A percentile compares a stretch with the other conserved stretches of the same genome.
phyloP scores from a whole-genome alignment of 2,329 filamentous ascomycete genomes.

The Ilyonectria sp. region DNA sequence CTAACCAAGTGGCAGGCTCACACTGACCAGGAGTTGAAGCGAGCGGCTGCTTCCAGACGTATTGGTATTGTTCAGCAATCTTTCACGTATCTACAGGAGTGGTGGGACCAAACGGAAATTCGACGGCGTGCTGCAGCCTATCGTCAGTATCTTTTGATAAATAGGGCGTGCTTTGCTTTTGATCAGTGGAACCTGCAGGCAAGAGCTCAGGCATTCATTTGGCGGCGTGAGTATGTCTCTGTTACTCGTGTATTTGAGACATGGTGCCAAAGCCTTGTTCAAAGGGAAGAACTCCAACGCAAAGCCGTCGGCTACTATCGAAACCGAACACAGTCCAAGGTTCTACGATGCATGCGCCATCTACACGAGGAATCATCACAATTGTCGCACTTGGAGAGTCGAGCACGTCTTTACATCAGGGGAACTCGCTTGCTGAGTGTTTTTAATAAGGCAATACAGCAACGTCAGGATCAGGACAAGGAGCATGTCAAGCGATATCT shows the following conservation, averaged over 20 bases:
- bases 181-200: conserved; percentile 53
- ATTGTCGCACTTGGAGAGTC: conserved; percentile 40
- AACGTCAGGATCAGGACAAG: conserved; percentile 48
- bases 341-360: conserved; percentile 32
- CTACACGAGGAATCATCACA: conserved; percentile 31
- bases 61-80: conserved; percentile 42
- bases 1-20: conserved; percentile 45
- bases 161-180: conserved; percentile 44
- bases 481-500: conserved; percentile 51
- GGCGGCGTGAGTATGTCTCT: conserved; percentile 52
- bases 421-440: conserved; percentile 48
- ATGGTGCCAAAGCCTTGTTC: conserved; percentile 48
- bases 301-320: conserved; percentile 38
- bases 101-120: conserved; percentile 51
- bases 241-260: conserved; percentile 46
- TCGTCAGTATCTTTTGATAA: conserved; percentile 35
- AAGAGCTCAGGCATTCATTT: conserved; percentile 53
- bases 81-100: conserved; percentile 47
- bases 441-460: conserved; percentile 46
- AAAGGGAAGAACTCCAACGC: conserved; percentile 38
- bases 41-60: conserved; percentile 30
- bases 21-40: conserved; percentile 22
- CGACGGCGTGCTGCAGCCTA: conserved; percentile 45
- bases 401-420: conserved; percentile 52
- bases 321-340: conserved; percentile 32